Evolutionary conservation across 1,284 basidiomycete species (phyloP).

Genomic region (Boletus holoroseus): DNA sequence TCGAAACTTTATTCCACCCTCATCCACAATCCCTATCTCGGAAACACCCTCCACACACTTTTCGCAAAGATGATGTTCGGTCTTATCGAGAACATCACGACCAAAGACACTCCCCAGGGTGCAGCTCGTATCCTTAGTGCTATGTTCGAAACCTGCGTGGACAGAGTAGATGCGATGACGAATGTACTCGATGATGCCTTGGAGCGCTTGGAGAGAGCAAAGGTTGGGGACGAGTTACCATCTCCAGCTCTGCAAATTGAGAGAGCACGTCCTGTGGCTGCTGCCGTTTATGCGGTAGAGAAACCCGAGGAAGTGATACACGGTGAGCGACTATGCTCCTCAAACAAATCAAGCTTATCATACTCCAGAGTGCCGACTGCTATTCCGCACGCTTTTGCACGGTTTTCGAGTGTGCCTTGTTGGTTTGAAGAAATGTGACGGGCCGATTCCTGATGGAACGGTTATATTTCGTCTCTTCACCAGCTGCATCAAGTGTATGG

Average conservation of each 20-base stretch:
- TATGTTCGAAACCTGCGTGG: conserved; percentile 82
- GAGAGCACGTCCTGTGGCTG: conserved; percentile 71
- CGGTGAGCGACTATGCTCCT: conserved; percentile 43
- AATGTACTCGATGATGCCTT: conserved; percentile 59
- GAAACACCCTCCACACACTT: conserved; percentile 82
- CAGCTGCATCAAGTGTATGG: conserved; percentile 79
- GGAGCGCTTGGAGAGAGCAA: conserved; percentile 45
- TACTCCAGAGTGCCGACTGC: conserved; percentile 68
- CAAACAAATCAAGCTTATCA: conserved; percentile 11
- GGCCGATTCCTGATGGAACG: conserved; percentile 79
- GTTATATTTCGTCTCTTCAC: conserved; percentile 86
- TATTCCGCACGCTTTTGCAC: conserved; percentile 87
- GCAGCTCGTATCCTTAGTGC: conserved; percentile 65
- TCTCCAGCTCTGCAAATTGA: conserved; percentile 62
- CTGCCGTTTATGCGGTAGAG: conserved; percentile 69
- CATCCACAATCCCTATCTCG: conserved; percentile 85
- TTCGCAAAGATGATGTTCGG: conserved; percentile 93
- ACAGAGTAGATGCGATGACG: conserved; percentile 81
- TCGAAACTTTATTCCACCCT: conserved; percentile 85
- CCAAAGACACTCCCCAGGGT: conserved; percentile 66
- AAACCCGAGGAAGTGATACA: conserved; percentile 69
- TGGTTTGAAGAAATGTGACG: conserved; percentile 76
- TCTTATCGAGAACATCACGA: conserved; percentile 77
- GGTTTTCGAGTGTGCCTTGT: conserved; percentile 83
- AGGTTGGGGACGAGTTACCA: conserved; percentile 40